Conservation (phyloP, 2,329 filamentous ascomycete genomes). For the Trichoderma simmonsii region DNA sequence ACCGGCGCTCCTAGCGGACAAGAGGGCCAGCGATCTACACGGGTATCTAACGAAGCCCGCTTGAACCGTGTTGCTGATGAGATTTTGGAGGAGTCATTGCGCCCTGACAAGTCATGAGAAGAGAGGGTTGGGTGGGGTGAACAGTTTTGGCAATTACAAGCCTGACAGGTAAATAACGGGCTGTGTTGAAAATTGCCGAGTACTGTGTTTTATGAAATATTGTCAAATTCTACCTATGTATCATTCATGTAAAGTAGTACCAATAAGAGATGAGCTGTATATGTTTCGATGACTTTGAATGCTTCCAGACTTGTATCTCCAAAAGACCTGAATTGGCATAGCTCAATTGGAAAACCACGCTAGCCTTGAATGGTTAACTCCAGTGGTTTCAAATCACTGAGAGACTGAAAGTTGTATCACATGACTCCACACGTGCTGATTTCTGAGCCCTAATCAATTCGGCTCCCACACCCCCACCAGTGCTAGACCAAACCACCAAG, state of each 20-base stretch:
- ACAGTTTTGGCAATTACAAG: constrained; percentile 40
- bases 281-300: neutral
- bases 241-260: constrained; percentile 21
- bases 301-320: neutral
- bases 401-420: constrained; percentile 20
- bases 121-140: constrained; percentile 46
- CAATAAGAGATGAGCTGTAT: neutral
- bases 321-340: neutral
- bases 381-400: rapidly evolving
- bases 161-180: constrained; percentile 25
- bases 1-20: neutral
- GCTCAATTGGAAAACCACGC: neutral
- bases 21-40: neutral
- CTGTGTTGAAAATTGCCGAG: constrained; percentile 18
- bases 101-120: constrained; percentile 54
- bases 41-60: constrained; percentile 23
- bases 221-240: constrained; percentile 16
- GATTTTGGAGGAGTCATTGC: constrained; percentile 24
- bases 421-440: constrained; percentile 26
- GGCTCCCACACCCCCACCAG: constrained; percentile 25
- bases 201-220: constrained; percentile 3
- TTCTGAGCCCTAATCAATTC: constrained; percentile 31
- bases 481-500: constrained; percentile 32
- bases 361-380: neutral
- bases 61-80: constrained; percentile 29